Conservation (phyloP, 2,329 filamentous ascomycete genomes). For the Aspergillus pseudoviridinutans region DNA sequence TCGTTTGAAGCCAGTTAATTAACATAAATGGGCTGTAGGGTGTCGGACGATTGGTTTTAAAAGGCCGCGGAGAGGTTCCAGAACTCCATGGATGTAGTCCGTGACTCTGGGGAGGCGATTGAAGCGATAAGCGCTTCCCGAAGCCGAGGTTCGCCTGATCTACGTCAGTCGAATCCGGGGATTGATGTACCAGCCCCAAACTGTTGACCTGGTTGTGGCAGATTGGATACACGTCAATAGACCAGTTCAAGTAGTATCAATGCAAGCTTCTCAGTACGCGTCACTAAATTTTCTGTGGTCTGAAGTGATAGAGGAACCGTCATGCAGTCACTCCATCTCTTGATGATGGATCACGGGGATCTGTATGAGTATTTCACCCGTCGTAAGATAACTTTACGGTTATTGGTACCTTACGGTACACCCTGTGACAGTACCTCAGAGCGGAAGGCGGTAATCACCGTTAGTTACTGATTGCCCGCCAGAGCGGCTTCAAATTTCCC, state of each 20-base stretch:
- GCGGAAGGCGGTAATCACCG: not conserved
- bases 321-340: not conserved
- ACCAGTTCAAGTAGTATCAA: too few relatives aligned
- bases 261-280: too few relatives aligned
- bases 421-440: not conserved
- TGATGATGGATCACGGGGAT: not conserved
- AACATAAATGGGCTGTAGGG: not conserved
- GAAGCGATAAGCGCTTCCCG: slow-evolving; percentile 30
- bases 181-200: not conserved
- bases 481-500: not conserved
- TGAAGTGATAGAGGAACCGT: not conserved
- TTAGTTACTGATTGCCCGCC: not conserved
- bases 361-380: not conserved
- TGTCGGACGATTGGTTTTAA: slow-evolving; percentile 10
- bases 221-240: too few relatives aligned
- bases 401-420: not conserved
- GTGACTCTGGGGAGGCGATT: slow-evolving; percentile 30
- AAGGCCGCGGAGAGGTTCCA: slow-evolving; percentile 24
- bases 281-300: not conserved
- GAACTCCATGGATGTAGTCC: slow-evolving; percentile 25
- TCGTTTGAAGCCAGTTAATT: not conserved
- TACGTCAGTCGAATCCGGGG: slow-evolving; percentile 17
- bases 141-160: slow-evolving; percentile 31
- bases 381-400: not conserved
- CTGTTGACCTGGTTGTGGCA: too few relatives aligned